Percentiles rank a stretch among this genome's conserved stretches.
Evolutionary conservation across 331 rosid species (phyloP).

Genomic region (Telfairia occidentalis): DNA sequence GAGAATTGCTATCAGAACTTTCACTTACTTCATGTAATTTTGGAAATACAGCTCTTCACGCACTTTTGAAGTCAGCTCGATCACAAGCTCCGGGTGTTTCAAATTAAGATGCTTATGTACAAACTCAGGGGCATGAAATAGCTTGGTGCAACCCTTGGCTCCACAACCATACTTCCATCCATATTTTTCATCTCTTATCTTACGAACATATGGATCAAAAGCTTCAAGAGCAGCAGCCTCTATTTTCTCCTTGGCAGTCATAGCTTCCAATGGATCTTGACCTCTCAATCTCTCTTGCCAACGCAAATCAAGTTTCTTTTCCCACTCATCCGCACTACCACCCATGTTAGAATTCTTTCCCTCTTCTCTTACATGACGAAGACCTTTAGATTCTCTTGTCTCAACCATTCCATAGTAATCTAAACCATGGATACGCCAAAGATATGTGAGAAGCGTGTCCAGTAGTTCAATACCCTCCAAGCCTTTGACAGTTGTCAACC

Average conservation of each 20-base stretch:
- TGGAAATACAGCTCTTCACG: constrained; percentile 83
- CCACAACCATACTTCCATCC: constrained; percentile 99
- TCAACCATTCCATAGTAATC: constrained; percentile 97
- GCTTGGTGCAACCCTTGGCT: constrained; percentile 98
- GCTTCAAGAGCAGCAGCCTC: constrained; percentile 80
- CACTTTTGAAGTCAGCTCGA: constrained; percentile 73
- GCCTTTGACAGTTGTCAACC: constrained; percentile 86
- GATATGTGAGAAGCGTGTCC: constrained; percentile 91
- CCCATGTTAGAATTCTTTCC: constrained; percentile 34
- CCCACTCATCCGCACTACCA: constrained; percentile 74
- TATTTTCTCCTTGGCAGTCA: constrained; percentile 94
- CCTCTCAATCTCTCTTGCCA: constrained; percentile 85
- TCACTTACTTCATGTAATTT: constrained; percentile 89
- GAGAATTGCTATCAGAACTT: background rate
- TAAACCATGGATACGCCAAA: constrained; percentile 89
- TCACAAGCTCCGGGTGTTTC: constrained; percentile 77
- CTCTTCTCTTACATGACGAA: constrained; percentile 78
- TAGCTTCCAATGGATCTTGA: constrained; percentile 85
- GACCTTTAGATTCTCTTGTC: constrained; percentile 72
- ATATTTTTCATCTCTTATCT: constrained; percentile 96
- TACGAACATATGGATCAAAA: constrained; percentile 80
- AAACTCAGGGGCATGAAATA: constrained; percentile 93
- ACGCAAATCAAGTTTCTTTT: constrained; percentile 66
- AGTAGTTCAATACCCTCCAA: constrained; percentile 86
- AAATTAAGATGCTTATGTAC: constrained; percentile 90